phyloP scores from a whole-genome alignment of 257 asterid species.

The Solanum habrochaites region DNA sequence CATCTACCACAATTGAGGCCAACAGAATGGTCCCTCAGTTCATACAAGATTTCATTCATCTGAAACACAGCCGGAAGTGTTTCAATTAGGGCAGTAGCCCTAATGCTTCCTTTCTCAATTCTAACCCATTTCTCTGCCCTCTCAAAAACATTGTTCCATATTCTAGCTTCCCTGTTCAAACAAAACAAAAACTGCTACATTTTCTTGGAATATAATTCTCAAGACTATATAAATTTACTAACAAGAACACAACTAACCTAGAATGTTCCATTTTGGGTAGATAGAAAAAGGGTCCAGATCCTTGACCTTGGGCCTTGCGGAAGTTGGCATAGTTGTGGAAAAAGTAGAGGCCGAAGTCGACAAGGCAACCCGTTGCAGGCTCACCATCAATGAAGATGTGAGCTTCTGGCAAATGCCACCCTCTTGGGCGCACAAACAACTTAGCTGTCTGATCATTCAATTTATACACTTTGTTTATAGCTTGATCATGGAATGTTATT shows the following conservation, averaged over 20 bases:
- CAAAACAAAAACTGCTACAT: neutral
- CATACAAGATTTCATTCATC: constrained; percentile 84
- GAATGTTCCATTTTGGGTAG: constrained; percentile 98
- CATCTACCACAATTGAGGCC: constrained; percentile 95
- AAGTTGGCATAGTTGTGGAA: constrained; percentile 26
- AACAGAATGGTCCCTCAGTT: constrained; percentile 65
- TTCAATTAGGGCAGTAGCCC: constrained; percentile 88
- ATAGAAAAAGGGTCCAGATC: constrained; percentile 86
- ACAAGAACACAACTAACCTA: constrained; percentile 19
- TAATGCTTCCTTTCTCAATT: constrained; percentile 69
- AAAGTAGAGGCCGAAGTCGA: constrained; percentile 61
- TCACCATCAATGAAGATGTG: constrained; percentile 87
- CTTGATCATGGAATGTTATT: constrained; percentile 65
- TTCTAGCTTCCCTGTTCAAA: constrained; percentile 69
- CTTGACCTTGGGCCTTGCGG: constrained; percentile 58
- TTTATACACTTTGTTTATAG: constrained; percentile 58
- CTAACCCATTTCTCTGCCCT: constrained; percentile 68
- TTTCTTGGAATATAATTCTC: neutral
- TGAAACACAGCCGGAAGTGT: constrained; percentile 96
- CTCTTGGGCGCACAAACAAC: constrained; percentile 97
- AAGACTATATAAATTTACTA: neutral
- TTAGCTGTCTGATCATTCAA: constrained; percentile 63
- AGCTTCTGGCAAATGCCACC: constrained; percentile 96
- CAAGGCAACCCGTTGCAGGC: constrained; percentile 69
- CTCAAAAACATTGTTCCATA: constrained; percentile 78